Conservation (phyloP, 805 yeast genomes). For the Torulaspora gathmanii region DNA sequence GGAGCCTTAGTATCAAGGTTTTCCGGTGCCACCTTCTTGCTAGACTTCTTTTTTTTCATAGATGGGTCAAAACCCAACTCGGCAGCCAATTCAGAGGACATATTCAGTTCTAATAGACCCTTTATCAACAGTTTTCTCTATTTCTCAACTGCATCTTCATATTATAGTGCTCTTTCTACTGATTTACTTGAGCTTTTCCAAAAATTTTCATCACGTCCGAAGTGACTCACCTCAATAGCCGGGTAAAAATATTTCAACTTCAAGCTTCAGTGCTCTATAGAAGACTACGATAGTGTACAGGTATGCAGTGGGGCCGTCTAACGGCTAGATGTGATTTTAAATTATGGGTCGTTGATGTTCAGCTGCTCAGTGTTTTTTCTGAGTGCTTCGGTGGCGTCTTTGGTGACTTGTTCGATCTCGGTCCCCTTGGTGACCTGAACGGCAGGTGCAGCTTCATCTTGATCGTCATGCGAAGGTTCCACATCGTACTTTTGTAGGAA, state of each 20-base stretch:
- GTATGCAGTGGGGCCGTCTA: not conserved
- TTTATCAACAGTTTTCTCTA: not conserved
- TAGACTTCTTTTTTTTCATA: conserved; percentile 77
- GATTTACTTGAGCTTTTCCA: not conserved
- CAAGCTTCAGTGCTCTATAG: not conserved
- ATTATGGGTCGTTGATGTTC: conserved; percentile 4
- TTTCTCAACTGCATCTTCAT: not conserved
- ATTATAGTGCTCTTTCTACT: not conserved
- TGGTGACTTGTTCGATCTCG: conserved; percentile 46
- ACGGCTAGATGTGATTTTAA: not conserved
- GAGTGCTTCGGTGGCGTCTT: conserved; percentile 43
- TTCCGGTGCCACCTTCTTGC: conserved; percentile 43
- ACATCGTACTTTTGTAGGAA: conserved; percentile 69
- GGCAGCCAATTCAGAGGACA: conserved; percentile 35
- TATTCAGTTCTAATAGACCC: conserved; percentile 1
- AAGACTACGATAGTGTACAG: conserved; percentile 5
- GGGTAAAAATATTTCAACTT: conserved; percentile 10
- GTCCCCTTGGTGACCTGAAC: conserved; percentile 46
- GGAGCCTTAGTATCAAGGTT: conserved; percentile 39
- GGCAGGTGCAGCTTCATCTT: conserved; percentile 37
- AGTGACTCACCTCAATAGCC: not conserved
- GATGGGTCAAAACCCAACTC: conserved; percentile 66
- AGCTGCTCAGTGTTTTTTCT: conserved; percentile 21
- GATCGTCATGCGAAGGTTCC: conserved; percentile 52
- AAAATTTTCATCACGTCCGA: conserved; percentile 14